Percentiles rank a stretch among this genome's conserved stretches.
Conservation (phyloP, 805 yeast genomes). For the Pichia paraexigua region DNA sequence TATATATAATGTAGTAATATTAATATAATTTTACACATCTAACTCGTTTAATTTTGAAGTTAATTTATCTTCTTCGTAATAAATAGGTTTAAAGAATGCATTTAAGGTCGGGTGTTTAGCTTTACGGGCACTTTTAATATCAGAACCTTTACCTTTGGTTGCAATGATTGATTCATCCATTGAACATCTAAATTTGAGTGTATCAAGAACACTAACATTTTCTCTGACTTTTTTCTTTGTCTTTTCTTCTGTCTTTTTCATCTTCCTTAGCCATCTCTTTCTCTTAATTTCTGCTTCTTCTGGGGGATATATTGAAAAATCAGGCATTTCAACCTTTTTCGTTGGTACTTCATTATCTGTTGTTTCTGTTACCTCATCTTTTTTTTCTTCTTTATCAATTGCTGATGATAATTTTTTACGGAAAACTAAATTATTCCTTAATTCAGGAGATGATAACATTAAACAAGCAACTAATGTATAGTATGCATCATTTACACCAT, state of each 20-base stretch:
- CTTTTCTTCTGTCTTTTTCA: background rate
- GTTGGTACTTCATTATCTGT: background rate
- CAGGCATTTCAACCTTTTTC: background rate
- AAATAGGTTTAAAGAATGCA: slow-evolving; percentile 12
- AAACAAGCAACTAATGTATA: slow-evolving; percentile 23
- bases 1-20: background rate
- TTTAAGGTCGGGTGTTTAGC: slow-evolving; percentile 8
- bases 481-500: slow-evolving; percentile 28
- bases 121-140: background rate
- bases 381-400: background rate
- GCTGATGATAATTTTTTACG: background rate
- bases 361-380: background rate
- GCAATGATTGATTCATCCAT: slow-evolving; percentile 13
- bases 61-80: slow-evolving; percentile 5
- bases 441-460: slow-evolving; percentile 21
- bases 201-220: background rate
- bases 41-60: slow-evolving; percentile 7
- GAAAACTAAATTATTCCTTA: slow-evolving; percentile 17
- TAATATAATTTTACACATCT: slow-evolving; percentile 1
- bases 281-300: slow-evolving; percentile 2
- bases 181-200: slow-evolving; percentile 12
- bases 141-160: slow-evolving; percentile 1
- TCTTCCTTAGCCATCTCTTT: slow-evolving; percentile 3
- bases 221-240: slow-evolving; percentile 4
- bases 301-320: background rate